Evolutionary conservation across 2,329 filamentous ascomycete genomes (phyloP), one percentile per base, ranked within the genome.

Genomic region (Ustilaginoidea virens): DNA sequence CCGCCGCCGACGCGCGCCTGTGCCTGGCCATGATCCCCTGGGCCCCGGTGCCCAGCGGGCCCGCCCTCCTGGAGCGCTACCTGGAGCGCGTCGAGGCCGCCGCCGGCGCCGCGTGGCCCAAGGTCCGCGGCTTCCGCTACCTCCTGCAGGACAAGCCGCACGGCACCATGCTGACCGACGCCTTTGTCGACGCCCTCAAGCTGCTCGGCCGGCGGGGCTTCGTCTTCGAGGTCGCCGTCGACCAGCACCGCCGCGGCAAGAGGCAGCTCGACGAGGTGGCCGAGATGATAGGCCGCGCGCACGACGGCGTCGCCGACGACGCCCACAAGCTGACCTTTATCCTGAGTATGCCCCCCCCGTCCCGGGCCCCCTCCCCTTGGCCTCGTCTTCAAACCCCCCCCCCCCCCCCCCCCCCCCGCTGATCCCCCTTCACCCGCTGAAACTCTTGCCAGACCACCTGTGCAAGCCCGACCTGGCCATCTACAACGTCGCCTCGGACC

Each of bases 181-280:
- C 54, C 6, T 83, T 86, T 46, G 63, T 83, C 33, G 70, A 73
- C 33, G 61, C 67, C 4, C 46, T 85, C 42, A 71, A 63, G 53
- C 66, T 76, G 47, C 55, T 85, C 25, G 78, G 73, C 4, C 61
- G 60, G 29, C 61, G 61, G 35, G 69, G 70, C 1, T 67, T 76
- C 42, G 65, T 69, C 2, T 93, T 94, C 48, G 87, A 94, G 48
- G 58, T 93, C 0, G 85, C 81, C 1, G 69, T 93, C 9, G 83
- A 94, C 59, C 72, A 80, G 42, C 70, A 81, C 47, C 63, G 70
- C n/a, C 71, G 78, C 17, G 86, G 83, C 5, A 61, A 75, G 33
- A 71, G 67, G 56, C 82, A 82, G 58, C 60, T 82, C 36, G 71
- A 77, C 32, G 78, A 85, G 53, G 61, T 70, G 4, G 63, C 78